Evolutionary conservation across 176 grass and related monocot species (phyloP), one percentile per base, ranked within the genome.

Genomic region (Paspalum vaginatum): DNA sequence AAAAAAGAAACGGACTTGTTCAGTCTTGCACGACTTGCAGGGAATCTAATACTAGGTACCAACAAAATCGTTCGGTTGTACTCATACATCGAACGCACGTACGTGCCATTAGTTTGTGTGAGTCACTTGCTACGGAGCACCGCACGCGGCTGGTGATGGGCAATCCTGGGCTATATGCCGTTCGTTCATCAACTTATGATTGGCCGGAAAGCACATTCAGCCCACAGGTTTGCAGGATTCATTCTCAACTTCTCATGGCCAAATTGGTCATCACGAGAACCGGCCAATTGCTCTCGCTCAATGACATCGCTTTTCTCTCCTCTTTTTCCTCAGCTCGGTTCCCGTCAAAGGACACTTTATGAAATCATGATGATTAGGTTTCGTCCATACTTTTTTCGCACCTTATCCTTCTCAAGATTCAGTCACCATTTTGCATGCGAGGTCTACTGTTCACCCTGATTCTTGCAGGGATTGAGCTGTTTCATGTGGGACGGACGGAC

Each of bases 11-110:
- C 32, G 1, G 8, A 71, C 24, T 47, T 61, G 56, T 45, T 61
- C 15, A 76, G 15, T 61, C 57, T 77, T 48, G 56, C 74, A 77
- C 74, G 57, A 3, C 57, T 77, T 22, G 12, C 6, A 26, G 24
- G 10, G 40, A 61, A 61, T 46, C 56, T 32, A 32, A 32, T 32
- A 32, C 32, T 32, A 13, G 24, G 7, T 6, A 71, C 21, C 21
- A 76, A 46, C 15, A 61, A 76, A 47, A 18, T 16, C 60, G 55
- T 46, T 26, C 44, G 48, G 67, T 6, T 47, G 68, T 17, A 61
- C 41, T 27, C 39, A 2, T 18, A 44, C 56, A 61, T 32, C 4
- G 55, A 11, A 60, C 40, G 55, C 9, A 63, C 27, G 42, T 43
- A 43, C 42, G 42, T 43, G 8, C 42, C 6, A 42, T 3, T 61